Base-by-base conservation (phyloP, 495 filamentous ascomycete genomes). In the Chaetomium tenue region DNA sequence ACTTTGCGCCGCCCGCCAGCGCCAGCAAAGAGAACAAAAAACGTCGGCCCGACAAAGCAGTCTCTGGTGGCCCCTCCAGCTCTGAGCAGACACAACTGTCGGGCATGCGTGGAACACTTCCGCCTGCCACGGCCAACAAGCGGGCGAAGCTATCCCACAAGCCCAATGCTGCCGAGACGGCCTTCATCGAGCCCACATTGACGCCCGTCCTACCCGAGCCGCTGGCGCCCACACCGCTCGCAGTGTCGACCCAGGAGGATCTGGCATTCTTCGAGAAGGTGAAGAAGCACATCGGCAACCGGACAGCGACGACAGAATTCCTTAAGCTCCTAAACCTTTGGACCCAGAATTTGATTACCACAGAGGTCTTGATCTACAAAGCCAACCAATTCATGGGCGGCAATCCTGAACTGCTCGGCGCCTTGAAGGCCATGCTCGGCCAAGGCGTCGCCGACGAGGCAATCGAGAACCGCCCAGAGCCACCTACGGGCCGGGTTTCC, bases 321-420 rank as follows among this genome's bases (percentile, higher is more conserved):
- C 78, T 98, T 64, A 98, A 98, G 76, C 84, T 97, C 4, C 91
- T 93, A 77, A 97, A 97, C 63, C 81, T 99, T 30, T 98, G 91
- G 76, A 92, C 89, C 8, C 89, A 93, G 66, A 92, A 94, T 65
- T 79, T 98, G 13, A 92, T 99, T 64, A 91, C 91, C 69, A 89
- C 88, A 50, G 84, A 89, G 48, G 82, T 89, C 42, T 81, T 99
- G 11, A 83, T 92, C 11, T 86, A 90, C 75, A 90, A 94, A 69
- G 91, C 90, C 16, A 85, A 86, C 51, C 85, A 85, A 25, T 98
- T 94, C 74, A 91, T 99, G 67, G 92, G 93, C 30, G 88, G 87
- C 47, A 97, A 94, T 68, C 79, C 83, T 0, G 95, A 99, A 61
- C 79, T 99, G 16, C 87, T 95, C 80, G 84, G 76, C n/a, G 92